Conservation (phyloP, 805 yeast species). For the Komagataella populi region DNA sequence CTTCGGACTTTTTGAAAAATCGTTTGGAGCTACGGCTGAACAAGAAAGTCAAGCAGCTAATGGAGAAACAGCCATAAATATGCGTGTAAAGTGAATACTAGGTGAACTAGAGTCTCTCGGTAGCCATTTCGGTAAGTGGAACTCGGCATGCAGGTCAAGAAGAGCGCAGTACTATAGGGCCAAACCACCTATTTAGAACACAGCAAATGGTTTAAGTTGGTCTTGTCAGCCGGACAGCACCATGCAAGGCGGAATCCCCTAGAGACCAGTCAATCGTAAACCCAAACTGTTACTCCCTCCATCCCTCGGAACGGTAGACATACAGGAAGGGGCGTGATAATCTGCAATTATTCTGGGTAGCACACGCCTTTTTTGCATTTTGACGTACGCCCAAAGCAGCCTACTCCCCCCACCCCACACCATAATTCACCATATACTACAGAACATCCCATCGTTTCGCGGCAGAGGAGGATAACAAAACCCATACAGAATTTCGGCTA, state of each 20-base stretch:
- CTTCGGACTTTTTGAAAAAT: neutral
- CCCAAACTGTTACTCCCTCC: neutral
- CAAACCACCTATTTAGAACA: too few relatives aligned
- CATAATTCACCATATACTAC: neutral
- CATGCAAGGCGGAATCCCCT: too few relatives aligned
- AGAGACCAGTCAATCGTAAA: too few relatives aligned
- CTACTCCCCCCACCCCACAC: neutral
- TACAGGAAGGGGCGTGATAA: neutral
- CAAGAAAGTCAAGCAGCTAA: neutral
- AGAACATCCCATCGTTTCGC: neutral
- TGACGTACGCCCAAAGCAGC: neutral
- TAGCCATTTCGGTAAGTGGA: too few relatives aligned
- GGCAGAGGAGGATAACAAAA: neutral
- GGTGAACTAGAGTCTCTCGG: too few relatives aligned
- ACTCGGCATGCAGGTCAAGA: too few relatives aligned
- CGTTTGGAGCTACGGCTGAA: neutral
- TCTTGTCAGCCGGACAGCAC: too few relatives aligned
- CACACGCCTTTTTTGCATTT: neutral
- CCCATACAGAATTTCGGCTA: neutral
- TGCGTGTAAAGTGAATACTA: neutral
- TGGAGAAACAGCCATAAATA: neutral
- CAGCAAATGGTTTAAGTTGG: too few relatives aligned
- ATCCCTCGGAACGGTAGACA: neutral
- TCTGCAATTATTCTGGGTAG: neutral
- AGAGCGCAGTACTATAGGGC: too few relatives aligned